Evolutionary conservation across 1,284 basidiomycete genomes (phyloP), one percentile per base, ranked within the genome.

Genomic region (Sporisorium iseilematis-ciliati): DNA sequence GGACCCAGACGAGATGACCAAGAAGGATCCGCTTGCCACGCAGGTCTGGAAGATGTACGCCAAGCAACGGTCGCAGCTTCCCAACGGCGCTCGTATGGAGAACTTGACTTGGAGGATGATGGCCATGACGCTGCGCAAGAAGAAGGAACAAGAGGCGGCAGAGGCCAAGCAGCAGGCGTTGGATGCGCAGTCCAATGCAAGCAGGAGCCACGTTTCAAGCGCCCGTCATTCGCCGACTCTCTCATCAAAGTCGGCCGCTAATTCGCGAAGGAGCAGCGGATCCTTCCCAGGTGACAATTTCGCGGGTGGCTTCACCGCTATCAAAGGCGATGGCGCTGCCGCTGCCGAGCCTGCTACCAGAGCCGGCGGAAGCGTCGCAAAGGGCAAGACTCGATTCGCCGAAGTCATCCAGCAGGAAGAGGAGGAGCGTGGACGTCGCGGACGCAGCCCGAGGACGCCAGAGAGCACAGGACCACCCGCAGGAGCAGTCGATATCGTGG

Each of bases 31-130:
- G 2, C 88, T 97, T 11, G 94, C 94, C 1, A 92, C 95, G 1
- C 94, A 97, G 86, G 92, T 98, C 16, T 98, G 96, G 96, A 94
- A 92, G 87, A 93, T 97, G 89, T 98, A 95, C 84, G 91, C 94
- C 41, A 91, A 92, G 70, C 93, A 92, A 41, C 94, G 94, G 86
- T 92, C 92, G 21, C 90, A 89, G 56, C 87, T 97, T 49, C 94
- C 95, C 41, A 93, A 97, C 84, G 93, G 93, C 0, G 93, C 95
- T 84, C 88, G 95, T 75, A 95, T 98, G 94, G 96, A 98, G 87
- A 97, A 97, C 84, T 86, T 97, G 57, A 97, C 95, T 0, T 97
- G 96, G 96, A 88, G 97, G 70, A 93, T 98, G 93, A 97, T 97
- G 95, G 92, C 95, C 46, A 88, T 99, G 82, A 92, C 92, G 10